These are phyloP conservation scores for Ascocoryne sarcoides DNA, from an alignment of 2,329 filamentous ascomycete species.

Conservation along the genomic window DNA sequence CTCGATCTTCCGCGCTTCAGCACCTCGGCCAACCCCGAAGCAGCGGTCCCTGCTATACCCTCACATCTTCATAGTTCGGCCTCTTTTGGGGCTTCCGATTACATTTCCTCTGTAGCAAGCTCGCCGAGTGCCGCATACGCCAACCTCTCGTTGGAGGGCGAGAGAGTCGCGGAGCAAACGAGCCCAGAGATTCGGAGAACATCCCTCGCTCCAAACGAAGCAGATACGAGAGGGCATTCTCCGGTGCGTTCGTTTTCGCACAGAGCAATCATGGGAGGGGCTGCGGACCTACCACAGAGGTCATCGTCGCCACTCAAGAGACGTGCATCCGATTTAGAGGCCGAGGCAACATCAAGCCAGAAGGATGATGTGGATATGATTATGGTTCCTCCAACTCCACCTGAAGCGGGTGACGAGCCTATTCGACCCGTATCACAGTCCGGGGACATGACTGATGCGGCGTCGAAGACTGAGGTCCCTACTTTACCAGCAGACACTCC, in stretches of 20 bases:
- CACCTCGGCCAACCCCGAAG: slow-evolving; percentile 14
- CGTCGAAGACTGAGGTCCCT: neutral
- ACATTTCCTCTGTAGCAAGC: slow-evolving; percentile 47
- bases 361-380: slow-evolving; percentile 30
- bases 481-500: neutral
- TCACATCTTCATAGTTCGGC: slow-evolving; percentile 35
- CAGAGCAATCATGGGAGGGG: slow-evolving; percentile 51
- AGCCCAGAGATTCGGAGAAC: slow-evolving; percentile 24
- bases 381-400: slow-evolving; percentile 10
- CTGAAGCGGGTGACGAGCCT: slow-evolving; percentile 6
- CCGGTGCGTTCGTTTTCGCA: slow-evolving; percentile 38
- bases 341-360: slow-evolving; percentile 18
- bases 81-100: slow-evolving; percentile 38
- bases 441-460: neutral
- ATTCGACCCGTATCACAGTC: neutral
- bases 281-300: slow-evolving; percentile 47
- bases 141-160: slow-evolving; percentile 47
- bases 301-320: slow-evolving; percentile 58
- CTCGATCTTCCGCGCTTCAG: slow-evolving; percentile 34
- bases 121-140: slow-evolving; percentile 50
- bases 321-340: slow-evolving; percentile 38
- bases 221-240: slow-evolving; percentile 36
- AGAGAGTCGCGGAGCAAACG: slow-evolving; percentile 34
- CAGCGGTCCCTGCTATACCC: slow-evolving; percentile 40
- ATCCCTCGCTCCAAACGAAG: slow-evolving; percentile 27